A percentile compares a stretch with the other conserved stretches of the same genome.
These are phyloP conservation scores for Aphanomyces euteiches DNA, from an alignment of 352 stramenopile species.

Conservation along the genomic window DNA sequence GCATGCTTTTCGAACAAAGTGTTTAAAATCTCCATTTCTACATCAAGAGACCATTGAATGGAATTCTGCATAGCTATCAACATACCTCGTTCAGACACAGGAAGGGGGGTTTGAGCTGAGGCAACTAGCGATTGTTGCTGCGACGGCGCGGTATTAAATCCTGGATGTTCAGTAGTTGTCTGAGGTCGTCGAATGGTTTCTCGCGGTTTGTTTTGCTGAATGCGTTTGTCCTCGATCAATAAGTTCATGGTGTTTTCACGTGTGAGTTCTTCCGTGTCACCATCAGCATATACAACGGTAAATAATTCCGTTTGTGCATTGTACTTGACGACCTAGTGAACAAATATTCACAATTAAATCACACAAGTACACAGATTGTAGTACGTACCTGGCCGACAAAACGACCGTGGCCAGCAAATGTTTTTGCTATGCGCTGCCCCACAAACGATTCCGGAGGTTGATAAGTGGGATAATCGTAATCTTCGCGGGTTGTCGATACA, in stretches of 20 bases:
- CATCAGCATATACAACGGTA: constrained; percentile 81
- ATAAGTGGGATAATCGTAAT: constrained; percentile 26
- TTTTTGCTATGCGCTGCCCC: constrained; percentile 78
- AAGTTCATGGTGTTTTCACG: constrained; percentile 79
- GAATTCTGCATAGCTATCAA: neutral
- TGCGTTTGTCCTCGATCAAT: constrained; percentile 80
- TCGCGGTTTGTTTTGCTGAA: constrained; percentile 12
- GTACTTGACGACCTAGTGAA: constrained; percentile 71
- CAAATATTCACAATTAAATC: neutral
- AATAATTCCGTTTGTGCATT: constrained; percentile 62
- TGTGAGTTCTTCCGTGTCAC: constrained; percentile 71
- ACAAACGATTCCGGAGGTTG: constrained; percentile 57
- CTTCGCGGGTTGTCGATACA: constrained; percentile 7
- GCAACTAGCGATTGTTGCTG: no score
- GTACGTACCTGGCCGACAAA: constrained; percentile 63
- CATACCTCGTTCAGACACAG: constrained; percentile 14
- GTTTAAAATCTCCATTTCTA: constrained; percentile 65
- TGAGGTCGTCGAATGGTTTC: constrained; percentile 64
- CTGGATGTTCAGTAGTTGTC: constrained; percentile 33
- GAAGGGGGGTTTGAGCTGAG: neutral
- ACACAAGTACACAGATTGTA: neutral
- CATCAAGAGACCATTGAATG: constrained; percentile 1
- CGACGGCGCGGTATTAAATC: neutral
- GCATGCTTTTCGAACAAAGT: constrained; percentile 80
- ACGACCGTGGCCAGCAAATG: constrained; percentile 67